These are phyloP conservation scores for Podospora fimiseda DNA, from an alignment of 495 filamentous ascomycete species.

Conservation along the genomic window DNA sequence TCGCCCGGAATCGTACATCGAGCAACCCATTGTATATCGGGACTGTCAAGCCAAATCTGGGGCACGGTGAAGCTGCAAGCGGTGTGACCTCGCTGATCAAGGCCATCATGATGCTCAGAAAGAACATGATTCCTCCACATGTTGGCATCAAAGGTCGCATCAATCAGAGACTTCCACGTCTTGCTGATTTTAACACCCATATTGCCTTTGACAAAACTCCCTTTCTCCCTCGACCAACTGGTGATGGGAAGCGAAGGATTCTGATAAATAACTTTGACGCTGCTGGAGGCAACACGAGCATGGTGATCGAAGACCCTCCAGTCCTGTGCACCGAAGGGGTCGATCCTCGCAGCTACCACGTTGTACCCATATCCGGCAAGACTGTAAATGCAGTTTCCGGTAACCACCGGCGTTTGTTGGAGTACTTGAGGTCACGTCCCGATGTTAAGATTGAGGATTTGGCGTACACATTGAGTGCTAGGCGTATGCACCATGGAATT, in stretches of 20 bases:
- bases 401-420: conserved; percentile 31
- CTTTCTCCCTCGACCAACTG: conserved; percentile 48
- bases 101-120: conserved; percentile 73
- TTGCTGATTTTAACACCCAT: conserved; percentile 65
- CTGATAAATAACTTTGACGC: conserved; percentile 61
- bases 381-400: conserved; percentile 25
- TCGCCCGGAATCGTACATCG: conserved; percentile 58
- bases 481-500: conserved; percentile 60
- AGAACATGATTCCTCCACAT: conserved; percentile 71
- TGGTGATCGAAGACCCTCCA: conserved; percentile 52
- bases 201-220: conserved; percentile 48
- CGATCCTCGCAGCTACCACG: conserved; percentile 42
- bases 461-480: conserved; percentile 70
- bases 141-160: conserved; percentile 71
- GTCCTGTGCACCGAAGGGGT: conserved; percentile 16
- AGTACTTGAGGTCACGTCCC: conserved; percentile 36
- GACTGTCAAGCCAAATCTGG: conserved; percentile 76
- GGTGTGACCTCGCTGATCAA: conserved; percentile 74
- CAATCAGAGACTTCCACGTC: conserved; percentile 65
- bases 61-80: conserved; percentile 78
- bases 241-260: conserved; percentile 38
- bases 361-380: conserved; percentile 50
- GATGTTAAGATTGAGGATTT: conserved; percentile 37
- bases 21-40: conserved; percentile 69
- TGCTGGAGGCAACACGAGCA: conserved; percentile 53